Base-by-base conservation (phyloP, 768 basidiomycete genomes). In the Naganishia antarctica region DNA sequence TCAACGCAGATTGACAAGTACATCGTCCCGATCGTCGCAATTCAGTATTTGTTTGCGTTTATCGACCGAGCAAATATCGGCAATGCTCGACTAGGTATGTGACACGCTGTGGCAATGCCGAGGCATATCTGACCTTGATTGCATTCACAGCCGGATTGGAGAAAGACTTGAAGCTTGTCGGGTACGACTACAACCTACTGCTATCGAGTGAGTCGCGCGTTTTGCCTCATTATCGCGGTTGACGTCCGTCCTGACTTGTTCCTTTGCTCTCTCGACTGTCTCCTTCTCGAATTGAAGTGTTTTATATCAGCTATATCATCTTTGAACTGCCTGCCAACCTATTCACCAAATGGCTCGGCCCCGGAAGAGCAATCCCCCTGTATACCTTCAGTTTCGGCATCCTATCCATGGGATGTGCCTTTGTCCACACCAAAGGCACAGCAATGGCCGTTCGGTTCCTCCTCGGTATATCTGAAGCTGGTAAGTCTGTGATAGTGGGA, bases 141-240 rank as follows among this genome's bases (percentile, higher is more conserved):
- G 5, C 43, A 9, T 9, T 37, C 34, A 37, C 43, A 44, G 73
- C 73, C 0, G 73, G 71, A 0, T 46, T 73, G 12, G 73, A 72
- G 67, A 66, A 64, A 60, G 68, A 74, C 29, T 57, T 74, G 13
- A 26, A 48, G 0, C 48, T 74, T 7, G 25, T 26, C 5, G 70
- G 70, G 21, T 74, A 58, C 23, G 70, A 66, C 47, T 63, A 67
- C 48, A 44, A 65, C 13, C 34, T 61, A 2, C 60, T 68, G 43
- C 60, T 61, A 29, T 51, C 53, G 3, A 57, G 53, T 57, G 15
- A 57, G 53, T 57, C 53, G 8, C 25, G 11, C 21, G 21, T 8
- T 25, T 46, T 46, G 34, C 7, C 34, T 15, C 8, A 15, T 15
- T 7, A 37, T 7, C 7, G 15, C 7, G 15, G 15, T 7, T 37